Conservation (phyloP, 805 yeast genomes). For the Peterozyma xylosa region DNA sequence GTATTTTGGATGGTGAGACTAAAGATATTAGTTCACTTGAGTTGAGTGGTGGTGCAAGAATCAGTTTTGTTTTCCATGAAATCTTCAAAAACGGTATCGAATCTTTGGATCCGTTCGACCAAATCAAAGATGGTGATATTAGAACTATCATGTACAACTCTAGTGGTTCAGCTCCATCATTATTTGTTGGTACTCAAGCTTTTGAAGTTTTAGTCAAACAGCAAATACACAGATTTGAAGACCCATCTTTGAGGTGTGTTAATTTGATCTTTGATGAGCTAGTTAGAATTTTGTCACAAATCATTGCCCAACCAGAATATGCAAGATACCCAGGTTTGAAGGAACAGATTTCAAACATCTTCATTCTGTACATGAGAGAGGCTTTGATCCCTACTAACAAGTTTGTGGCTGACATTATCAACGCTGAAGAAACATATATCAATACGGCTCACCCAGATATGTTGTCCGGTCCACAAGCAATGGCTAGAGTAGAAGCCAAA, state of each 20-base stretch:
- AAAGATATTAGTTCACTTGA: constrained; percentile 84
- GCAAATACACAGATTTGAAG: constrained; percentile 90
- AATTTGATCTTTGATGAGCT: constrained; percentile 89
- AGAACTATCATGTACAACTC: constrained; percentile 96
- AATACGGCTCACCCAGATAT: constrained; percentile 98
- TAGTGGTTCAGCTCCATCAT: constrained; percentile 91
- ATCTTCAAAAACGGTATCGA: constrained; percentile 87
- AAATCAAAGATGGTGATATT: constrained; percentile 90
- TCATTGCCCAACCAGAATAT: constrained; percentile 73
- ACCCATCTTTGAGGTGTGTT: constrained; percentile 84
- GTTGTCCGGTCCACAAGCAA: constrained; percentile 89
- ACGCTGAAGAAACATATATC: constrained; percentile 86
- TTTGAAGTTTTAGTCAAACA: constrained; percentile 93
- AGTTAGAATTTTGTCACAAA: constrained; percentile 82
- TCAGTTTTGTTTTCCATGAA: constrained; percentile 94
- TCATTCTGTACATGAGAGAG: constrained; percentile 72
- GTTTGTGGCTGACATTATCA: constrained; percentile 77
- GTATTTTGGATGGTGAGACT: constrained; percentile 87
- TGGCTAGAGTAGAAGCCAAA: constrained; percentile 86
- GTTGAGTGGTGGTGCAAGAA: constrained; percentile 96
- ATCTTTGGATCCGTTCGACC: constrained; percentile 93
- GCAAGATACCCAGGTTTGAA: constrained; percentile 86
- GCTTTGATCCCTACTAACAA: constrained; percentile 78
- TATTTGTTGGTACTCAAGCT: constrained; percentile 96
- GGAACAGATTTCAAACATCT: constrained; percentile 75